These are phyloP conservation scores for Pestalotiopsis fici DNA, from an alignment of 2,329 filamentous ascomycete species.

Conservation along the genomic window DNA sequence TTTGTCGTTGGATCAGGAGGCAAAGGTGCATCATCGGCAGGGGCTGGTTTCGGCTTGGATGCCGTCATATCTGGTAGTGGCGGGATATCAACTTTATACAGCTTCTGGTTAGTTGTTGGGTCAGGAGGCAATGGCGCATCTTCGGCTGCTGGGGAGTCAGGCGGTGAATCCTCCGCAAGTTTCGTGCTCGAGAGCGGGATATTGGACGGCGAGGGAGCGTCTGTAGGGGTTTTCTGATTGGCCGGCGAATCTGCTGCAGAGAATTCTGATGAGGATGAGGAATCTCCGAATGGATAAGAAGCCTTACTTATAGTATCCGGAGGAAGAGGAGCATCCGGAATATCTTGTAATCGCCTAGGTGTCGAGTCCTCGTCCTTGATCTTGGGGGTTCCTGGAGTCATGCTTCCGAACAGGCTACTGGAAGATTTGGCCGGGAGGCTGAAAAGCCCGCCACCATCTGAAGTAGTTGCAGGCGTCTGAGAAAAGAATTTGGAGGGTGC, in stretches of 20 bases:
- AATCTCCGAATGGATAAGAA: slow-evolving; percentile 49
- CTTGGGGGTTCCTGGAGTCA: slow-evolving; percentile 22
- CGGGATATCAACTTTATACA: slow-evolving; percentile 25
- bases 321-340: slow-evolving; percentile 45
- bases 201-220: slow-evolving; percentile 23
- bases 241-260: slow-evolving; percentile 34
- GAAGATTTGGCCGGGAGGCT: slow-evolving; percentile 28
- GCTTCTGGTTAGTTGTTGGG: slow-evolving; percentile 35
- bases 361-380: slow-evolving; percentile 37
- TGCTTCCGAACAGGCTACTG: slow-evolving; percentile 18
- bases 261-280: slow-evolving; percentile 51
- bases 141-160: slow-evolving; percentile 19
- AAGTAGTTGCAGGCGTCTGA: slow-evolving; percentile 32
- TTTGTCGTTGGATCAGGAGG: slow-evolving; percentile 38
- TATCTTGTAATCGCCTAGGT: slow-evolving; percentile 27
- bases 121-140: slow-evolving; percentile 46
- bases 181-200: slow-evolving; percentile 27
- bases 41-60: slow-evolving; percentile 18
- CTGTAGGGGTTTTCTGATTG: no score
- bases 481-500: slow-evolving; percentile 48
- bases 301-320: slow-evolving; percentile 58
- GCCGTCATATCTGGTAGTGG: slow-evolving; percentile 26
- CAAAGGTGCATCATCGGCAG: slow-evolving; percentile 35
- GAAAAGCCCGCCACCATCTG: slow-evolving; percentile 31
- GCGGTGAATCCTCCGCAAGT: slow-evolving; percentile 10